A percentile compares a stretch with the other conserved stretches of the same genome.
Conservation (phyloP, 305 asterid species). For the Coffea humblotiana region DNA sequence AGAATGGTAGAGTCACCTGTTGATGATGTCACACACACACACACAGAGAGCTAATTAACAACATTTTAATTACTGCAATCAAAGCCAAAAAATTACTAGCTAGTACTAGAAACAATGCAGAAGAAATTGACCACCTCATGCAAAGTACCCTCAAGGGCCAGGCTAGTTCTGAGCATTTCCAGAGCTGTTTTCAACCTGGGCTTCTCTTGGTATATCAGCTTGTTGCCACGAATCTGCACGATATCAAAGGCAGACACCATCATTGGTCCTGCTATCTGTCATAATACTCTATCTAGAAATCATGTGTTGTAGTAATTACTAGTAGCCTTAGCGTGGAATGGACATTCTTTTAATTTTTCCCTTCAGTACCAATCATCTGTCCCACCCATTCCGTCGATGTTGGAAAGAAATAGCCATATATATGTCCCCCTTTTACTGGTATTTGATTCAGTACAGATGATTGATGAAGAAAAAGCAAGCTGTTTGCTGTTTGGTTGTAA, state of each 20-base stretch:
- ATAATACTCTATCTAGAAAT: too few relatives aligned
- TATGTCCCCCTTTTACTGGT: too few relatives aligned
- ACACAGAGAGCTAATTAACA: too few relatives aligned
- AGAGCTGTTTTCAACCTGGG: slow-evolving; percentile 90
- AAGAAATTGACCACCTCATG: slow-evolving; percentile 46
- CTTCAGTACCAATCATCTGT: too few relatives aligned
- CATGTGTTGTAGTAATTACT: too few relatives aligned
- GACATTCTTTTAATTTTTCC: not conserved
- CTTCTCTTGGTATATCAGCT: slow-evolving; percentile 76
- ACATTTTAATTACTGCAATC: not conserved
- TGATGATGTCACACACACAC: not conserved
- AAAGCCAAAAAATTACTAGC: not conserved
- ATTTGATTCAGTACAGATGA: not conserved
- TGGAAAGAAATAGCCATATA: not conserved
- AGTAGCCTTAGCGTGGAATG: not conserved
- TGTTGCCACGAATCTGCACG: slow-evolving; percentile 77
- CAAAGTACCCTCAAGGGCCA: slow-evolving; percentile 77
- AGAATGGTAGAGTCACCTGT: slow-evolving; percentile 82
- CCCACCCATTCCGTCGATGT: not conserved
- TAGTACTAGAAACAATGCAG: not conserved
- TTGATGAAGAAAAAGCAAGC: not conserved
- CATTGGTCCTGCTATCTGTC: too few relatives aligned
- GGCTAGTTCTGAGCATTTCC: slow-evolving; percentile 96
- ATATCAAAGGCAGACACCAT: not conserved
- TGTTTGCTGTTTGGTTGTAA: not conserved